Evolutionary conservation across 2,329 filamentous ascomycete species (phyloP).

Genomic region (Coniochaeta sp.): DNA sequence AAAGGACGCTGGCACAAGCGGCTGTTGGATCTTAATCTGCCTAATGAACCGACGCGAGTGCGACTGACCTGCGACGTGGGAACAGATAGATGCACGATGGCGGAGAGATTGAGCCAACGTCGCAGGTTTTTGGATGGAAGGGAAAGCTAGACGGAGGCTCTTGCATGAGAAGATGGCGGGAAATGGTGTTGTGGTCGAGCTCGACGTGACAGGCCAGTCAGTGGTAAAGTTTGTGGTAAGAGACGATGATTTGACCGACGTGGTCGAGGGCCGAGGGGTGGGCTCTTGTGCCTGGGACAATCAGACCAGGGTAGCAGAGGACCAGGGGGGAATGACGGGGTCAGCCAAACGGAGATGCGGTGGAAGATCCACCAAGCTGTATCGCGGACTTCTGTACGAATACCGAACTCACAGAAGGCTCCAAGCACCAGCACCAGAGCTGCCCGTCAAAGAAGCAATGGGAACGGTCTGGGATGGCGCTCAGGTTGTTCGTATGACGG

Average conservation of each 20-base stretch:
- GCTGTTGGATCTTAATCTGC: slow-evolving; percentile 1
- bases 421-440: no score
- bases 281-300: not conserved
- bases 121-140: not conserved
- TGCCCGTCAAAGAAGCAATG: not conserved
- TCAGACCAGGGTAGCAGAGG: not conserved
- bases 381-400: not conserved
- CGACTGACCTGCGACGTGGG: not conserved
- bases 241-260: not conserved
- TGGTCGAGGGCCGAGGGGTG: not conserved
- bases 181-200: no score
- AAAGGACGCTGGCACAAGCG: not conserved
- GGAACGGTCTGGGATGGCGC: no score
- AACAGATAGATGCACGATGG: not conserved
- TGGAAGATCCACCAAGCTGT: not conserved
- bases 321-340: not conserved
- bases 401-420: no score
- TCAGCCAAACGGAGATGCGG: not conserved
- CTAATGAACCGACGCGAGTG: not conserved
- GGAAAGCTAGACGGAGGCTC: not conserved
- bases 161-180: not conserved
- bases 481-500: not conserved
- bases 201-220: no score
- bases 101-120: not conserved
- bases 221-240: not conserved